A percentile compares a stretch with the other conserved stretches of the same genome.
These are phyloP conservation scores for Cyanidioschyzon merolae DNA, from an alignment of 23 red algal species.

Conservation along the genomic window DNA sequence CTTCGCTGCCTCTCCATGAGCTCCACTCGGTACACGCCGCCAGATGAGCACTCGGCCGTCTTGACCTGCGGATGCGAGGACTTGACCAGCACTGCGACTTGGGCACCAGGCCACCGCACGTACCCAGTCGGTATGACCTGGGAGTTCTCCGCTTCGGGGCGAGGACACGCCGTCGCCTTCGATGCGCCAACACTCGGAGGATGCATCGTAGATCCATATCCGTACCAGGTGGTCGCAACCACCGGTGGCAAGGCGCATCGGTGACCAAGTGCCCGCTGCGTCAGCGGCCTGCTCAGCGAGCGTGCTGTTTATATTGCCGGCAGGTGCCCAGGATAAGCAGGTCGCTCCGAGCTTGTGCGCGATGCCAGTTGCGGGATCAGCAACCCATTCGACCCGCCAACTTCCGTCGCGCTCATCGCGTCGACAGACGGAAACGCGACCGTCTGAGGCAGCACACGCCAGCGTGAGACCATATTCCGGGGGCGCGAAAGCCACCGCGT, in stretches of 20 bases:
- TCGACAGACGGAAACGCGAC: constrained; percentile 70
- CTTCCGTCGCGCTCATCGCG: constrained; percentile 64
- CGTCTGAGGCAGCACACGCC: constrained; percentile 89
- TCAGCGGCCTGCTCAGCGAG: constrained; percentile 40
- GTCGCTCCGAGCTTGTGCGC: constrained; percentile 73
- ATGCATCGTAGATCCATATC: constrained; percentile 20
- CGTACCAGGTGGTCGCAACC: constrained; percentile 84
- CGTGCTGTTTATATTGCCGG: constrained; percentile 37
- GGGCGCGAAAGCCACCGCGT: constrained; percentile 82
- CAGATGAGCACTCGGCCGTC: constrained; percentile 85
- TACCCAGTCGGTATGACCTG: constrained; percentile 82
- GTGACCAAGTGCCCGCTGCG: constrained; percentile 17
- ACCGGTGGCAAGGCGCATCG: constrained; percentile 72
- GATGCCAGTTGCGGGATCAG: constrained; percentile 44
- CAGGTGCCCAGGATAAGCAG: constrained; percentile 79
- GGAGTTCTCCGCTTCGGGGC: constrained; percentile 46
- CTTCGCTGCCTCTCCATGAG: not conserved
- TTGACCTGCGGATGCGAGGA: constrained; percentile 52
- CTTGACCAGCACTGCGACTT: constrained; percentile 42
- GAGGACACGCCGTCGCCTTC: not conserved
- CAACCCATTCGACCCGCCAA: constrained; percentile 62
- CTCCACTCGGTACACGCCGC: constrained; percentile 35
- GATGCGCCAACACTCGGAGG: not conserved
- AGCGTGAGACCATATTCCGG: constrained; percentile 76
- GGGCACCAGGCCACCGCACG: constrained; percentile 87